Conservation (phyloP, 2,329 filamentous ascomycete species). For the Elsinoe arachidis region DNA sequence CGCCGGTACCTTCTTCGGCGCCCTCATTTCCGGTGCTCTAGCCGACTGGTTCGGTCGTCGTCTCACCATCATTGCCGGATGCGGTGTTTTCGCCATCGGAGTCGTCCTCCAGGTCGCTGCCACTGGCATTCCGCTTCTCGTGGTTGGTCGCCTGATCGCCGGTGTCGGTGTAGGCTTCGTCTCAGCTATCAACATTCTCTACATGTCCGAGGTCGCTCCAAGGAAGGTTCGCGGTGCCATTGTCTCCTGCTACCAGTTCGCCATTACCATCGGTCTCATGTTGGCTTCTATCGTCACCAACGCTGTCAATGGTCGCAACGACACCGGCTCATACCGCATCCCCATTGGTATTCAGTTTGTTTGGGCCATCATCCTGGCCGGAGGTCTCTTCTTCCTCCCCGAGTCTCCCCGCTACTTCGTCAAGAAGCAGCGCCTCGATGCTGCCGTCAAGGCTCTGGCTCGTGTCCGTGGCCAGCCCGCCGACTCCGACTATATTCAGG, state of each 20-base stretch:
- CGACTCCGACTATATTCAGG: slow-evolving; percentile 65
- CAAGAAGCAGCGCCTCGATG: slow-evolving; percentile 61
- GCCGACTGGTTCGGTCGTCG: slow-evolving; percentile 60
- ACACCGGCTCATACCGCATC: slow-evolving; percentile 67
- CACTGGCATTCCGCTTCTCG: slow-evolving; percentile 53
- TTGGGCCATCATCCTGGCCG: slow-evolving; percentile 67
- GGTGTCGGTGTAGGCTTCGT: slow-evolving; percentile 66
- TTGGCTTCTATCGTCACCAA: slow-evolving; percentile 69
- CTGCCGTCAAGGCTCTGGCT: slow-evolving; percentile 56
- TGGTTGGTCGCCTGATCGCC: slow-evolving; percentile 64
- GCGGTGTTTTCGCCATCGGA: slow-evolving; percentile 51
- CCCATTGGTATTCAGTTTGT: slow-evolving; percentile 71
- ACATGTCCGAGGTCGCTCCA: slow-evolving; percentile 37
- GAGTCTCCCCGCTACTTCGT: slow-evolving; percentile 82
- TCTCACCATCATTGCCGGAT: slow-evolving; percentile 52
- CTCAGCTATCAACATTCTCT: slow-evolving; percentile 51
- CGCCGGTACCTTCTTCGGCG: slow-evolving; percentile 68
- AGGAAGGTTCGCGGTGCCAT: slow-evolving; percentile 69
- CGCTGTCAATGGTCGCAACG: slow-evolving; percentile 52
- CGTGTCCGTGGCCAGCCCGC: slow-evolving; percentile 65
- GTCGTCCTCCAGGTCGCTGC: slow-evolving; percentile 53
- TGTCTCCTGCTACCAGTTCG: slow-evolving; percentile 75
- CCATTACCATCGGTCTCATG: slow-evolving; percentile 70
- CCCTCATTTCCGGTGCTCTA: slow-evolving; percentile 49
- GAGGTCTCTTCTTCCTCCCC: slow-evolving; percentile 65